phyloP scores from a whole-genome alignment of 345 rosid species.

The Sisymbrium altissimum region DNA sequence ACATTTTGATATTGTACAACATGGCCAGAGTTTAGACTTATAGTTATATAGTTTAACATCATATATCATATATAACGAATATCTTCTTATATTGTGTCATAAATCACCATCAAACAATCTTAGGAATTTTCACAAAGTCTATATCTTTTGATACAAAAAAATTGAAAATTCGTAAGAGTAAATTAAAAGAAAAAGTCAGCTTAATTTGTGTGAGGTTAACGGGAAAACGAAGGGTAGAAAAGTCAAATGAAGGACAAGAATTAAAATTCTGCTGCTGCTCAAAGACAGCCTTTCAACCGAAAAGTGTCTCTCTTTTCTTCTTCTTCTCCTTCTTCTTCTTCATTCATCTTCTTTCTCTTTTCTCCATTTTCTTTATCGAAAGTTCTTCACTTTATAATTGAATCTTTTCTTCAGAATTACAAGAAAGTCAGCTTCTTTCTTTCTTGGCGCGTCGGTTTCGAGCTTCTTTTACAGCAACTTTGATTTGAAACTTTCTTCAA shows the following conservation, averaged over 20 bases:
- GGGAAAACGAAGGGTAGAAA: conserved; percentile 22
- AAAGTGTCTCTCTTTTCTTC: conserved; percentile 27
- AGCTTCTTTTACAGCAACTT: neutral
- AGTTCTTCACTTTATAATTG: conserved; percentile 6
- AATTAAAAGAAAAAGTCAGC: conserved; percentile 6
- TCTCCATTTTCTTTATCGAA: neutral
- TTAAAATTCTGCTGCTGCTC: conserved; percentile 20
- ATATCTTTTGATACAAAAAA: neutral
- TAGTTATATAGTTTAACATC: neutral
- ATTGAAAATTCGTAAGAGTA: neutral
- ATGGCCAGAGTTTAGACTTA: conserved; percentile 18
- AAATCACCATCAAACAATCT: neutral
- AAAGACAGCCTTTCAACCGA: conserved; percentile 30
- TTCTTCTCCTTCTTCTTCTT: too few relatives aligned
- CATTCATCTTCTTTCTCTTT: conserved; percentile 18
- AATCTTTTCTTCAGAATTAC: conserved; percentile 14
- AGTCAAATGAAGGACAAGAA: conserved; percentile 7
- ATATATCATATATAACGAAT: neutral
- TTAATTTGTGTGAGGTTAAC: neutral
- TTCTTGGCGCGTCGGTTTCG: conserved; percentile 10
- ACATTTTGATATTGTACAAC: conserved; percentile 29
- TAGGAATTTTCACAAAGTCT: too few relatives aligned
- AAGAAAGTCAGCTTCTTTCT: neutral
- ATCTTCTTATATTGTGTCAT: neutral
- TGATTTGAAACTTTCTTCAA: neutral